Conservation (phyloP, 345 rosid species). For the Gynandropsis gynandra region DNA sequence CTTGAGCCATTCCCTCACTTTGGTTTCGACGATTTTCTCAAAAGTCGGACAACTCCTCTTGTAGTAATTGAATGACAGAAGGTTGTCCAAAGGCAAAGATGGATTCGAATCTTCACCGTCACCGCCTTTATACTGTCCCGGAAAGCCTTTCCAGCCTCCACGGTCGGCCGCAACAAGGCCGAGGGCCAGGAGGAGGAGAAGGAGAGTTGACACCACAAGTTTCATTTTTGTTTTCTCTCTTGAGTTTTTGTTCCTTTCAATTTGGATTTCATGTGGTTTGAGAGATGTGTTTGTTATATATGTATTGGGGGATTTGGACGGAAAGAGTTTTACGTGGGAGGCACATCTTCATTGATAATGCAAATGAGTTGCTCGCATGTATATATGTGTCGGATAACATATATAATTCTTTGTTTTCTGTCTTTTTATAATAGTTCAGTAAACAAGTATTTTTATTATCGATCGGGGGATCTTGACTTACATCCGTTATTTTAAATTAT, state of each 20-base stretch:
- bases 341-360: conserved; percentile 19
- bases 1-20: conserved; percentile 44
- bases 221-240: too few species aligned
- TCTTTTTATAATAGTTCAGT: too few species aligned
- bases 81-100: conserved; percentile 28
- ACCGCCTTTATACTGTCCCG: conserved; percentile 9
- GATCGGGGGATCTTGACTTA: too few species aligned
- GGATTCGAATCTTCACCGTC: neutral
- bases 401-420: too few species aligned
- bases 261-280: conserved; percentile 2
- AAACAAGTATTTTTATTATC: too few species aligned
- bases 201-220: too few species aligned
- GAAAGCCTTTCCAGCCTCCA: neutral
- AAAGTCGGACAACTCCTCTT: conserved; percentile 43
- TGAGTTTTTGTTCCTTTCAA: too few species aligned
- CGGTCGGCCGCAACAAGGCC: neutral
- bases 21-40: conserved; percentile 45
- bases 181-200: too few species aligned
- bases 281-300: conserved; percentile 20
- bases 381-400: too few species aligned
- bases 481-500: too few species aligned
- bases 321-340: conserved; percentile 26
- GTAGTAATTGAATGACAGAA: conserved; percentile 40
- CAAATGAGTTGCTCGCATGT: conserved; percentile 29
- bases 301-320: neutral